Evolutionary conservation across 495 filamentous ascomycete species (phyloP).

Genomic region (Gamarada debralockiae): DNA sequence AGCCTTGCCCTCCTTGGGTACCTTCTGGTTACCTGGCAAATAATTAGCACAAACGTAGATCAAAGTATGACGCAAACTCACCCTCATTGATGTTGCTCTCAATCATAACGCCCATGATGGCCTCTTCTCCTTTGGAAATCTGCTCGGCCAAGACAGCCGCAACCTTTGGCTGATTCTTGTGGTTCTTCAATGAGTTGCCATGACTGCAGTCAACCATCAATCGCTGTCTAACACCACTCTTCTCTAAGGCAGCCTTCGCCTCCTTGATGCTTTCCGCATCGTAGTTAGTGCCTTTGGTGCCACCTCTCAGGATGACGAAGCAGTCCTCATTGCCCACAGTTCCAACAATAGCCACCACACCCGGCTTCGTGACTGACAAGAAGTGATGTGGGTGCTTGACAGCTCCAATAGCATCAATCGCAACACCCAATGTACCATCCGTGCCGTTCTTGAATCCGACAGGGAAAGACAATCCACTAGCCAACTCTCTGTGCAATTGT

Average conservation of each 20-base stretch:
- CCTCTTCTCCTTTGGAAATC: slow-evolving; percentile 76
- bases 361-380: slow-evolving; percentile 96
- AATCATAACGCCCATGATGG: slow-evolving; percentile 98
- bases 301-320: slow-evolving; percentile 95
- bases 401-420: slow-evolving; percentile 94
- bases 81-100: slow-evolving; percentile 96
- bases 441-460: slow-evolving; percentile 99
- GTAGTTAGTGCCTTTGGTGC: slow-evolving; percentile 91
- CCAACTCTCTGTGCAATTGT: slow-evolving; percentile 92
- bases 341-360: slow-evolving; percentile 92
- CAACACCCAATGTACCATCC: slow-evolving; percentile 83
- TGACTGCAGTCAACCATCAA: slow-evolving; percentile 99
- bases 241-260: slow-evolving; percentile 64
- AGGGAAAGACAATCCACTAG: slow-evolving; percentile 91
- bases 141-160: slow-evolving; percentile 79
- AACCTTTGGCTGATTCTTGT: slow-evolving; percentile 96
- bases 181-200: slow-evolving; percentile 92
- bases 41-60: slow-evolving; percentile 9
- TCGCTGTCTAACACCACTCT: slow-evolving; percentile 62
- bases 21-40: slow-evolving; percentile 77
- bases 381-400: slow-evolving; percentile 95
- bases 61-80: slow-evolving; percentile 29
- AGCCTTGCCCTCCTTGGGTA: slow-evolving; percentile 80
- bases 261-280: slow-evolving; percentile 77
- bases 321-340: slow-evolving; percentile 97